A percentile compares a stretch with the other conserved stretches of the same genome.
Evolutionary conservation across 805 yeast genomes (phyloP).

Genomic region (Candida ponderosae): DNA sequence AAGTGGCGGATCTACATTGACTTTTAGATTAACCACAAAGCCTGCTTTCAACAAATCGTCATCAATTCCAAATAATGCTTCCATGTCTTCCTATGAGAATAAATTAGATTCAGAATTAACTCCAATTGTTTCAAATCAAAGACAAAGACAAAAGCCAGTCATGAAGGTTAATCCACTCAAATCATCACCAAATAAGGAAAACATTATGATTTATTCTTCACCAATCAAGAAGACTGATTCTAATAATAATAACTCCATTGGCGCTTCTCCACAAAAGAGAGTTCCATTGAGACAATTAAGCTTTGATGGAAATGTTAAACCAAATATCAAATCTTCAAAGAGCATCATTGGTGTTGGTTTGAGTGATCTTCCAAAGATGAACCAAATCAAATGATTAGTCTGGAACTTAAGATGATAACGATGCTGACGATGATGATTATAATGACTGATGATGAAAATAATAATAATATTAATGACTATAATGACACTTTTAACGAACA

Average conservation of each 20-base stretch:
- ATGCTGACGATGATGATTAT: no score
- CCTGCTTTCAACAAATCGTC: no score
- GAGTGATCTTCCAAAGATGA: no score
- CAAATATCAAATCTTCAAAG: conserved; percentile 1
- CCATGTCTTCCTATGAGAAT: no score
- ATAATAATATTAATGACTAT: no score
- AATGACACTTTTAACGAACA: no score
- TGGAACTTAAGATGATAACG: no score
- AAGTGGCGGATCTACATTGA: conserved; percentile 10
- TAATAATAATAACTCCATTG: not conserved
- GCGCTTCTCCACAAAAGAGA: conserved; percentile 3
- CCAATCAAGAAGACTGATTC: not conserved
- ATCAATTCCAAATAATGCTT: not conserved
- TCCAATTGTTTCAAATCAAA: conserved; percentile 1
- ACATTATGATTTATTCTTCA: not conserved
- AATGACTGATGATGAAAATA: no score
- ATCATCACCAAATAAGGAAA: not conserved
- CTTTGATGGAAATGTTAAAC: conserved; percentile 2
- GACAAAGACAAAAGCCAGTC: conserved; percentile 12
- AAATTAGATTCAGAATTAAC: not conserved
- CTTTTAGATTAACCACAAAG: conserved; percentile 13
- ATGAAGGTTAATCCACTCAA: conserved; percentile 11
- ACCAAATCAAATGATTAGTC: no score
- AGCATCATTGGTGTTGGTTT: no score
- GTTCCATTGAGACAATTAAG: conserved; percentile 9